phyloP scores from a whole-genome alignment of 306 rosid species.

The Potentilla sterilis region DNA sequence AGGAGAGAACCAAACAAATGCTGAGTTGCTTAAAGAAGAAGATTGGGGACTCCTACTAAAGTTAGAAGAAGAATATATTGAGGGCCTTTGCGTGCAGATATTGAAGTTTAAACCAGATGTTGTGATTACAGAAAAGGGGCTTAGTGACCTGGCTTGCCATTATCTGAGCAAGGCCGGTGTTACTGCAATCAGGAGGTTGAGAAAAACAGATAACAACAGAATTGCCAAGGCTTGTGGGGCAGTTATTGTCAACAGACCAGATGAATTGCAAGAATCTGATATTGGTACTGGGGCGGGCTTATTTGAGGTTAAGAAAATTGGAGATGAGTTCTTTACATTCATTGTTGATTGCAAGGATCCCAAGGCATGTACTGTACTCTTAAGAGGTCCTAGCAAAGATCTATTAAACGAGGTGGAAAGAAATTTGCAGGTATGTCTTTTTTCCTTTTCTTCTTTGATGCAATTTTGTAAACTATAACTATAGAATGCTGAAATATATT shows the following conservation, averaged over 20 bases:
- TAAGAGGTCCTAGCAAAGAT: slow-evolving; percentile 94
- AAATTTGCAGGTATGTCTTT: slow-evolving; percentile 69
- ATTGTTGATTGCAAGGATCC: slow-evolving; percentile 92
- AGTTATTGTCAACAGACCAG: slow-evolving; percentile 89
- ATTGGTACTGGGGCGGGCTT: slow-evolving; percentile 92
- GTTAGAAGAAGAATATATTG: slow-evolving; percentile 90
- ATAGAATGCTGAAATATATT: slow-evolving; percentile 17
- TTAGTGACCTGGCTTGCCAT: slow-evolving; percentile 96
- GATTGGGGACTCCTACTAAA: slow-evolving; percentile 84
- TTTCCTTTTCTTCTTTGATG: background rate
- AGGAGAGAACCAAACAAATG: slow-evolving; percentile 96
- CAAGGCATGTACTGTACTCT: slow-evolving; percentile 78
- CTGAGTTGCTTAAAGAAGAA: slow-evolving; percentile 85
- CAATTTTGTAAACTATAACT: background rate
- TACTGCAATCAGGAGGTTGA: slow-evolving; percentile 86
- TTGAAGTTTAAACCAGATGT: slow-evolving; percentile 86
- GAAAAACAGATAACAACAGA: slow-evolving; percentile 85
- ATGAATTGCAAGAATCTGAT: slow-evolving; percentile 92
- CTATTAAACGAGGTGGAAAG: slow-evolving; percentile 87
- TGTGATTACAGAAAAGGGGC: slow-evolving; percentile 92
- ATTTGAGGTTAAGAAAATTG: slow-evolving; percentile 91
- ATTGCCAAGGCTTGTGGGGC: slow-evolving; percentile 96
- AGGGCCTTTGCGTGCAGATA: slow-evolving; percentile 79
- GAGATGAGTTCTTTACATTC: slow-evolving; percentile 77
- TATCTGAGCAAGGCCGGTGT: slow-evolving; percentile 83